Conservation (phyloP, 148 eudicot genomes). For the Rhododendron griersonianum region DNA sequence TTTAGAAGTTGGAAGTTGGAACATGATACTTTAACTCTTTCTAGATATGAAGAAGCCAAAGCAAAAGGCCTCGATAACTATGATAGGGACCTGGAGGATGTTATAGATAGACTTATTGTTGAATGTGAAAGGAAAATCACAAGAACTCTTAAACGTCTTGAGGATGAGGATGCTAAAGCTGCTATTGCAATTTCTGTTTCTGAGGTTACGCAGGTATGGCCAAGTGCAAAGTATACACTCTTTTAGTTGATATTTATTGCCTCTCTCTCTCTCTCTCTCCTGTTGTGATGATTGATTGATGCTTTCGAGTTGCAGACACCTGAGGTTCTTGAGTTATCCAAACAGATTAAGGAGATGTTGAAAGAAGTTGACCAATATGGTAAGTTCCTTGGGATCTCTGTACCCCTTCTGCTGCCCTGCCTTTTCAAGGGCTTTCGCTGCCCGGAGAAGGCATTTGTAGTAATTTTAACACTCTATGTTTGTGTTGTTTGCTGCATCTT, state of each 20-base stretch:
- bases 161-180: conserved; percentile 74
- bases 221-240: neutral
- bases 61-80: conserved; percentile 72
- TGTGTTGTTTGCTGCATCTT: neutral
- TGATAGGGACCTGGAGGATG: conserved; percentile 87
- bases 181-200: too few species aligned
- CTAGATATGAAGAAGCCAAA: conserved; percentile 79
- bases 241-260: neutral
- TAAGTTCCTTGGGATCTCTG: conserved; percentile 21
- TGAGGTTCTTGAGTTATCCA: conserved; percentile 66
- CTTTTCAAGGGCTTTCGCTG: too few species aligned
- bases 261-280: neutral
- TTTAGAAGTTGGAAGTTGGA: neutral
- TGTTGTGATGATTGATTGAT: conserved; percentile 4
- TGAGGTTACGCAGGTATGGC: conserved; percentile 75
- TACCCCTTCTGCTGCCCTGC: too few species aligned
- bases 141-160: conserved; percentile 89
- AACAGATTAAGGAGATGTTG: conserved; percentile 74
- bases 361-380: conserved; percentile 73
- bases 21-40: conserved; percentile 35
- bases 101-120: conserved; percentile 83
- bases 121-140: conserved; percentile 86
- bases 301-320: conserved; percentile 42
- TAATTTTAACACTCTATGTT: neutral
- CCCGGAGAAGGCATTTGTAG: neutral